Conservation (phyloP, 2,329 filamentous ascomycete genomes). For the Fusarium sp. region DNA sequence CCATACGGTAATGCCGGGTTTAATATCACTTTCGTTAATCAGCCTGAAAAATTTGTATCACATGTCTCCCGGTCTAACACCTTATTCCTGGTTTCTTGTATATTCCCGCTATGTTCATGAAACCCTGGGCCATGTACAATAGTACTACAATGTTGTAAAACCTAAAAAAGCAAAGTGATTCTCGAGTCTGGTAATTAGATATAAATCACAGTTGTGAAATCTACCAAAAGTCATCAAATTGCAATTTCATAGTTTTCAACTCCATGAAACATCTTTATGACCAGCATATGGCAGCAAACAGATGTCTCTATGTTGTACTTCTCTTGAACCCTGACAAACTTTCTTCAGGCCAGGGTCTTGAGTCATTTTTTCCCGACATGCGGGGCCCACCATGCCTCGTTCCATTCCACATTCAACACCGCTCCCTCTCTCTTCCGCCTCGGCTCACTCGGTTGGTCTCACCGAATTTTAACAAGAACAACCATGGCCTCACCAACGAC, state of each 20-base stretch:
- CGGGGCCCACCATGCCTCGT: conserved; percentile 4
- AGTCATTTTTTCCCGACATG: conserved; percentile 22
- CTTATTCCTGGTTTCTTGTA: neutral
- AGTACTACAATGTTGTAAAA: too few species aligned
- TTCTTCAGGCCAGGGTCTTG: neutral
- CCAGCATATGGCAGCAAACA: too few species aligned
- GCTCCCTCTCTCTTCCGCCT: neutral
- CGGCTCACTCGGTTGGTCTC: neutral
- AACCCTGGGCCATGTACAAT: neutral
- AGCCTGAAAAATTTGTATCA: neutral
- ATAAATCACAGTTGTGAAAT: too few species aligned
- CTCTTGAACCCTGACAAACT: neutral
- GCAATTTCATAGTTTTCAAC: too few species aligned
- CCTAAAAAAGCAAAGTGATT: too few species aligned
- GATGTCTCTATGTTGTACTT: neutral
- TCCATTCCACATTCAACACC: neutral
- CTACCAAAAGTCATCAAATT: too few species aligned
- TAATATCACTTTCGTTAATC: neutral
- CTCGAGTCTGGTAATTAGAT: too few species aligned
- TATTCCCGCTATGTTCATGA: neutral
- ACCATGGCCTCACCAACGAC: conserved; percentile 19
- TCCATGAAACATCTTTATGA: too few species aligned
- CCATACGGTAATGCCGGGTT: neutral
- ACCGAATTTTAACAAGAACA: neutral
- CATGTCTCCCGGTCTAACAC: neutral